Percentiles rank a stretch among this genome's conserved stretches.
These are phyloP conservation scores for Penicillium paxilli DNA, from an alignment of 495 filamentous ascomycete species.

Conservation along the genomic window DNA sequence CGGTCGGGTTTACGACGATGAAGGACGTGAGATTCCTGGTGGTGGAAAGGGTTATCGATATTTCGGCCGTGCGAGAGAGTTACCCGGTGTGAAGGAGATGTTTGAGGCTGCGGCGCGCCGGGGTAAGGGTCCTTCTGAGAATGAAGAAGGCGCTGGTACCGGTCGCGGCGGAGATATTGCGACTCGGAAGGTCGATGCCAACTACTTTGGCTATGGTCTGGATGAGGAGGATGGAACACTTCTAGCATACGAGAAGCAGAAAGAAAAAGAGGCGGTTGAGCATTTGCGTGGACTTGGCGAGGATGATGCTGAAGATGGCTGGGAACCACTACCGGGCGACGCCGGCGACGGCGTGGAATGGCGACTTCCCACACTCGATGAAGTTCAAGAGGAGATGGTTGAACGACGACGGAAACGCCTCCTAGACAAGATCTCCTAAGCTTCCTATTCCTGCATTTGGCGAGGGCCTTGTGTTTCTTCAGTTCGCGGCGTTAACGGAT, in stretches of 20 bases:
- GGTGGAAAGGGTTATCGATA: constrained; percentile 89
- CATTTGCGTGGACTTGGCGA: constrained; percentile 53
- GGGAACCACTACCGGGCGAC: constrained; percentile 88
- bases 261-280: constrained; percentile 80
- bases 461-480: constrained; percentile 11
- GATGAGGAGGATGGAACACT: constrained; percentile 90
- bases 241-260: constrained; percentile 76
- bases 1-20: constrained; percentile 84
- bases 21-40: constrained; percentile 86
- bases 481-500: constrained; percentile 28
- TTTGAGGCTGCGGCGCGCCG: constrained; percentile 72
- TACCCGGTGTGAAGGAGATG: constrained; percentile 95
- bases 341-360: constrained; percentile 78
- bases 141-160: constrained; percentile 58
- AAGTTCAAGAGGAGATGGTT: constrained; percentile 89
- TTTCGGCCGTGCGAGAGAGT: constrained; percentile 86
- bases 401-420: constrained; percentile 80
- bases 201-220: constrained; percentile 92
- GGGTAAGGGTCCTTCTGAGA: constrained; percentile 58
- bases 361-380: constrained; percentile 81
- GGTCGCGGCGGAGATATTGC: constrained; percentile 67
- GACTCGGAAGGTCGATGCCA: constrained; percentile 82
- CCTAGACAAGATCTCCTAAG: constrained; percentile 73
- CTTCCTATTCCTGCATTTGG: not conserved
- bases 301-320: constrained; percentile 55